These are phyloP conservation scores for Hyphodiscus sp. DNA, from an alignment of 2,329 filamentous ascomycete genomes.

Conservation along the genomic window DNA sequence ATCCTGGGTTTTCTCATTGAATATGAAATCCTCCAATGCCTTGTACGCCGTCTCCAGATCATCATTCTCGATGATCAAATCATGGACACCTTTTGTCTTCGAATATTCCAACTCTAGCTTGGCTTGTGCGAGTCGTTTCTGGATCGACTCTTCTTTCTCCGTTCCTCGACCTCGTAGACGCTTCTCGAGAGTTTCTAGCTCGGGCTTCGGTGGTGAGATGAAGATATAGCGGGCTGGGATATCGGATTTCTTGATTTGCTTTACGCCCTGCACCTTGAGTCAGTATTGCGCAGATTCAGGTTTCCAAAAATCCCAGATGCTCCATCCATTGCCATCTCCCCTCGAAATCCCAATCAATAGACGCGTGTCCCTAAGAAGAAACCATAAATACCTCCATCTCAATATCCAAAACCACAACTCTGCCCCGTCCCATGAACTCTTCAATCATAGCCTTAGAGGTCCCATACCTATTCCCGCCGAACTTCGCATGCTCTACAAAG, in stretches of 20 bases:
- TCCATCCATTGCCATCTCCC: background rate
- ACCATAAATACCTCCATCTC: conserved; percentile 84
- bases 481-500: conserved; percentile 81
- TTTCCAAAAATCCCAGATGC: background rate
- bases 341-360: background rate
- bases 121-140: conserved; percentile 65
- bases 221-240: conserved; percentile 78
- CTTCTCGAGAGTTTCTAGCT: conserved; percentile 62
- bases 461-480: conserved; percentile 81
- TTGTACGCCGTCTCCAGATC: conserved; percentile 51
- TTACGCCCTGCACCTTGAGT: conserved; percentile 57
- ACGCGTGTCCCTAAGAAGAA: background rate
- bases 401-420: conserved; percentile 82
- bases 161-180: conserved; percentile 69
- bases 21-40: conserved; percentile 46
- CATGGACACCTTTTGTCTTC: conserved; percentile 58
- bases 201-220: conserved; percentile 60
- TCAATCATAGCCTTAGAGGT: conserved; percentile 75
- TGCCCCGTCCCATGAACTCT: conserved; percentile 63
- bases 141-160: conserved; percentile 67
- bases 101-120: conserved; percentile 68
- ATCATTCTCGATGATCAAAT: conserved; percentile 61
- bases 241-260: conserved; percentile 76
- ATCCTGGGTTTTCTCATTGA: conserved; percentile 24
- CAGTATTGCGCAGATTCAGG: background rate